Evolutionary conservation across 2,329 filamentous ascomycete genomes (phyloP).

Genomic region (Aspergillus bombycis): DNA sequence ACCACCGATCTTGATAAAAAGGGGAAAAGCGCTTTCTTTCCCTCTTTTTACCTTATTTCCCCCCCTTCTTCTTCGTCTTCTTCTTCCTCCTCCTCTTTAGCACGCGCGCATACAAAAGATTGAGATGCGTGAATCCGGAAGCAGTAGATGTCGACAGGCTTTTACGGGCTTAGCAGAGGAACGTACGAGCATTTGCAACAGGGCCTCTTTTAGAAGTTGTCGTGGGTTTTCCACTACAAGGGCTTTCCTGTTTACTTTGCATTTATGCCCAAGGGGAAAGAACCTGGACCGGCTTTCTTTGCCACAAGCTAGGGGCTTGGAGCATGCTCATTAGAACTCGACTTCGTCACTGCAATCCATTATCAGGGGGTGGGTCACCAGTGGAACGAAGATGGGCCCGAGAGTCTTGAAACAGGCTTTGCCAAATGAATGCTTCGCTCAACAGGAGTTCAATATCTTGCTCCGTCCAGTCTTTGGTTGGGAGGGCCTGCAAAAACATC

Average conservation of each 20-base stretch:
- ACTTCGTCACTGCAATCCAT: constrained; percentile 40
- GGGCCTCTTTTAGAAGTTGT: constrained; percentile 81
- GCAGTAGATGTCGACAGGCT: constrained; percentile 75
- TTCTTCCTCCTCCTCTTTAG: not conserved
- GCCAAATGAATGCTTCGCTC: constrained; percentile 98
- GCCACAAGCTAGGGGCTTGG: constrained; percentile 17
- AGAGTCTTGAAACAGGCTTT: constrained; percentile 93
- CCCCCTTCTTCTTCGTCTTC: not conserved
- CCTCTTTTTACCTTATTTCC: not conserved
- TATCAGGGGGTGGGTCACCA: constrained; percentile 37
- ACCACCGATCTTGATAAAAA: constrained; percentile 55
- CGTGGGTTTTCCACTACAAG: constrained; percentile 85
- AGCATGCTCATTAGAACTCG: constrained; percentile 35
- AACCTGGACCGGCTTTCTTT: constrained; percentile 6
- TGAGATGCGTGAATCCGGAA: constrained; percentile 80
- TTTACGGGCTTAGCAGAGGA: constrained; percentile 80
- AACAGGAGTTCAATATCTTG: constrained; percentile 96
- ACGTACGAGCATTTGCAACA: constrained; percentile 82
- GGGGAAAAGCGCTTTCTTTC: constrained; percentile 25
- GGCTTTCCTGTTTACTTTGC: constrained; percentile 87
- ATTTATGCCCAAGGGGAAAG: not conserved
- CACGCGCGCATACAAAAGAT: constrained; percentile 69
- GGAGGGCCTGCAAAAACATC: constrained; percentile 97
- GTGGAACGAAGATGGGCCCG: constrained; percentile 73
- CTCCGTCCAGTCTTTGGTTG: constrained; percentile 92